These are phyloP conservation scores for Penicillium capsulatum DNA, from an alignment of 2,329 filamentous ascomycete genomes.

Conservation along the genomic window DNA sequence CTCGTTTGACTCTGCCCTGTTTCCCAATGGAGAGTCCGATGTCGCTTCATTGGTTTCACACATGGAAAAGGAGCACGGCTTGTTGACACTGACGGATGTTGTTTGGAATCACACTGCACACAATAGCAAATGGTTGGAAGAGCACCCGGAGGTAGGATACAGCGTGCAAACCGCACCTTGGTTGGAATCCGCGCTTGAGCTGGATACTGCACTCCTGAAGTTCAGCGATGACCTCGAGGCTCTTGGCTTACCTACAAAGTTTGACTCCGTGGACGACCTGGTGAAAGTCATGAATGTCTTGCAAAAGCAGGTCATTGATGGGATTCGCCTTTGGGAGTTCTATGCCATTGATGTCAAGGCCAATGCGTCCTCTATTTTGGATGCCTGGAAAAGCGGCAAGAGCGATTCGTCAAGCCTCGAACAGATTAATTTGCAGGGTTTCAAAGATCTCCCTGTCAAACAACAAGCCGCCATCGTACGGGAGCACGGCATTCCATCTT, in stretches of 20 bases:
- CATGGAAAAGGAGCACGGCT: constrained; percentile 77
- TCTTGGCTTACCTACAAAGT: constrained; percentile 69
- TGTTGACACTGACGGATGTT: constrained; percentile 89
- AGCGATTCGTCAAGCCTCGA: constrained; percentile 14
- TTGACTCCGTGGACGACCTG: constrained; percentile 69
- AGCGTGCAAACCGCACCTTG: constrained; percentile 84
- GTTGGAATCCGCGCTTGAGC: constrained; percentile 62
- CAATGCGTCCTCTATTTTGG: constrained; percentile 63
- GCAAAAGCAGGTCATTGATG: constrained; percentile 72
- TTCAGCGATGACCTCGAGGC: constrained; percentile 60
- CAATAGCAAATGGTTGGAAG: constrained; percentile 89
- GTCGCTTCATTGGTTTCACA: constrained; percentile 70
- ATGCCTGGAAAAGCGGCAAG: constrained; percentile 60
- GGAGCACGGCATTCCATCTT: constrained; percentile 65
- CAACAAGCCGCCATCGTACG: constrained; percentile 59
- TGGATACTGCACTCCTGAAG: constrained; percentile 69
- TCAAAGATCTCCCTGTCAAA: constrained; percentile 54
- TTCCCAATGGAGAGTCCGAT: constrained; percentile 80
- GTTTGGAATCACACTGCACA: constrained; percentile 97
- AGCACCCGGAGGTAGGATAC: constrained; percentile 94
- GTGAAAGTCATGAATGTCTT: constrained; percentile 76
- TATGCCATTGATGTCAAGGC: constrained; percentile 78
- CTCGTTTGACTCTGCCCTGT: constrained; percentile 73
- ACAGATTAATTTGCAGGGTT: constrained; percentile 42
- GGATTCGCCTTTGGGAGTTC: constrained; percentile 85